Base-by-base conservation (phyloP, 371 early-diverging fungal genomes). In the Mortierella sp. region DNA sequence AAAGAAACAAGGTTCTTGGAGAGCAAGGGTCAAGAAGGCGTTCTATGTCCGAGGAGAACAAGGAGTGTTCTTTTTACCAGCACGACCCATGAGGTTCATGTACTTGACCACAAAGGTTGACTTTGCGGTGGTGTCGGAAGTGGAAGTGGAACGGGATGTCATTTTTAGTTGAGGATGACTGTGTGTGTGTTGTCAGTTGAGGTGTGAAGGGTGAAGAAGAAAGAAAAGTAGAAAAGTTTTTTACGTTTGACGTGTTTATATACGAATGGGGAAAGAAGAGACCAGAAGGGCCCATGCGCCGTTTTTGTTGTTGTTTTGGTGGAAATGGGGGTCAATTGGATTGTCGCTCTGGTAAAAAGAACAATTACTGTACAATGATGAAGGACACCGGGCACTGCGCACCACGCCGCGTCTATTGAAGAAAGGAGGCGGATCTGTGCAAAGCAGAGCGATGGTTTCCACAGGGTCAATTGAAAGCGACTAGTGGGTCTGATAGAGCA, bases 51-150 rank as follows among this genome's bases (percentile, higher is more conserved):
- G 28, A 3, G 16, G 16, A 38, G 16, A 38, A 34, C 21, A 26
- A 28, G 3, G 14, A 10, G 48, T 34, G 77, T 45, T 70, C 9
- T 55, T n/a, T 57, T 16, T 80, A 80, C 81, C 80, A 3, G 84
- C 80, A 26, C 84, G 80, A 42, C 84, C 84, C 71, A 77, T 77
- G 28, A 74, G 50, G 47, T 58, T 54, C 80, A 84, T 73, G 55
- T 84, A 84, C 76, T 80, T 84, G 75, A 84, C 76, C 58, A 84
- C 65, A 42, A 74, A 84, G 26, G 76, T 84, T 6, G 84, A 78
- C n/a, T 60, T 34, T 34, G 70, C 77, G 26, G 55, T 72, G 52
- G n/a, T n/a, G n/a, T n/a, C n/a, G n/a, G n/a, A n/a, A n/a, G 38
- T 28, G 21, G 21, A 21, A 11, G 63, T 34, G 34, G 16, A 14